A percentile compares a stretch with the other conserved stretches of the same genome.
phyloP scores from a whole-genome alignment of 192 early-diverging fungal genomes.

The Gonapodya sp. region DNA sequence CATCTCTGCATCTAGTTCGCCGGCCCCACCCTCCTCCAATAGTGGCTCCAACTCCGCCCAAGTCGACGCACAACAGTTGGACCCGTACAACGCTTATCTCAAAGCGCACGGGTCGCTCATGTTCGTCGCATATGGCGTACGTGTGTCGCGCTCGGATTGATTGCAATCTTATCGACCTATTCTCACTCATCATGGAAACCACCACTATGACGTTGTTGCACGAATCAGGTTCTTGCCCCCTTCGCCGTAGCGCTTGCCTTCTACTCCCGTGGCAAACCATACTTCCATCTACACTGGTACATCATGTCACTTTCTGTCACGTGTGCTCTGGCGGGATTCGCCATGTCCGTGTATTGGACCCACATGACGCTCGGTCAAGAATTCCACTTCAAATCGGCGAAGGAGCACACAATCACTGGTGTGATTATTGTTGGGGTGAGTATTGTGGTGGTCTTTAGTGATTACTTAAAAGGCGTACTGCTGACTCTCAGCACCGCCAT shows the following conservation, averaged over 20 bases:
- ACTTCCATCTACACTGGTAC: background rate
- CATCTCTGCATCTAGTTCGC: too few species aligned
- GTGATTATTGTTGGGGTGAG: background rate
- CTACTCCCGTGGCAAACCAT: background rate
- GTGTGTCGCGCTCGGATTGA: too few species aligned
- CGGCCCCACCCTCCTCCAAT: too few species aligned
- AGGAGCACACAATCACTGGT: background rate
- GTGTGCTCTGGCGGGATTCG: background rate
- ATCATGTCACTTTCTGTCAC: background rate
- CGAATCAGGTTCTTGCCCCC: background rate
- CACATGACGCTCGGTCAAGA: background rate
- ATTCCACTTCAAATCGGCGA: background rate
- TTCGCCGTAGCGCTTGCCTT: background rate
- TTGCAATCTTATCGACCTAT: too few species aligned
- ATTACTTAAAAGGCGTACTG: too few species aligned
- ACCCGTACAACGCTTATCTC: background rate
- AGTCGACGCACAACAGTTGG: background rate
- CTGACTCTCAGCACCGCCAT: too few species aligned
- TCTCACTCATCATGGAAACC: too few species aligned
- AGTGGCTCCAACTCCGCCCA: background rate
- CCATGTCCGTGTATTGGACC: background rate
- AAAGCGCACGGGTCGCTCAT: background rate
- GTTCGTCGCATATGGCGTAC: background rate
- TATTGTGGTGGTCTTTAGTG: too few species aligned
- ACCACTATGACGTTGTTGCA: too few species aligned